Percentiles rank a stretch among this genome's conserved stretches.
phyloP scores from a whole-genome alignment of 2,329 filamentous ascomycete genomes.

The Berkeleyomyces rouxiae region DNA sequence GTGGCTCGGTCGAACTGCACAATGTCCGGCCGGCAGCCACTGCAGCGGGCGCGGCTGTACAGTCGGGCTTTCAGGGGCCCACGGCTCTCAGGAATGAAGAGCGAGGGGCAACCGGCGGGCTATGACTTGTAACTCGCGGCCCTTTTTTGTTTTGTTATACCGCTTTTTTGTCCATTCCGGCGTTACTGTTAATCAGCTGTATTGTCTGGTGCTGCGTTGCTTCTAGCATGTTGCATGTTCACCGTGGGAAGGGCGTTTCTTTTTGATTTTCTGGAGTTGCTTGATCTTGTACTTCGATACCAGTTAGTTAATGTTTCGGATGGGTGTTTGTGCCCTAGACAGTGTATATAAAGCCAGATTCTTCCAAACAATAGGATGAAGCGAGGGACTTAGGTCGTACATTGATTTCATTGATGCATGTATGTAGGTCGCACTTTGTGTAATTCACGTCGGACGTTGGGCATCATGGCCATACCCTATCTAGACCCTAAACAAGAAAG shows the following conservation, averaged over 20 bases:
- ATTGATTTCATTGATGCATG: background rate
- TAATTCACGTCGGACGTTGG: background rate
- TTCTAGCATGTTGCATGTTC: too few relatives aligned
- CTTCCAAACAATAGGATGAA: background rate
- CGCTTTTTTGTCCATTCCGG: background rate
- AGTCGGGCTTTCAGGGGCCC: slow-evolving; percentile 37
- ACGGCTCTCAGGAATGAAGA: slow-evolving; percentile 24
- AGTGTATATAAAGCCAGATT: background rate
- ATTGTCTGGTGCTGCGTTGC: background rate
- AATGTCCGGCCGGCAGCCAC: slow-evolving; percentile 21
- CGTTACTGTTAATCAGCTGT: background rate
- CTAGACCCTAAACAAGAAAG: background rate
- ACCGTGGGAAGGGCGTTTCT: too few relatives aligned
- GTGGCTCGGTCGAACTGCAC: slow-evolving; percentile 53
- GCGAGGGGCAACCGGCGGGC: background rate
- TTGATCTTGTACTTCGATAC: slow-evolving; percentile 1
- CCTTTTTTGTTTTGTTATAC: background rate
- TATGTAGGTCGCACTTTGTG: background rate
- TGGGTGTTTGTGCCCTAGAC: background rate
- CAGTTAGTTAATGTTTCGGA: slow-evolving; percentile 1
- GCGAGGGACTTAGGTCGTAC: background rate
- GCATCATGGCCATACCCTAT: background rate
- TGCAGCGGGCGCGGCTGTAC: slow-evolving; percentile 17
- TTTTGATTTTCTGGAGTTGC: too few relatives aligned
- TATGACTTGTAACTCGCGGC: background rate